phyloP scores from a whole-genome alignment of 345 rosid genomes.

The Eucalyptus tenuipes region DNA sequence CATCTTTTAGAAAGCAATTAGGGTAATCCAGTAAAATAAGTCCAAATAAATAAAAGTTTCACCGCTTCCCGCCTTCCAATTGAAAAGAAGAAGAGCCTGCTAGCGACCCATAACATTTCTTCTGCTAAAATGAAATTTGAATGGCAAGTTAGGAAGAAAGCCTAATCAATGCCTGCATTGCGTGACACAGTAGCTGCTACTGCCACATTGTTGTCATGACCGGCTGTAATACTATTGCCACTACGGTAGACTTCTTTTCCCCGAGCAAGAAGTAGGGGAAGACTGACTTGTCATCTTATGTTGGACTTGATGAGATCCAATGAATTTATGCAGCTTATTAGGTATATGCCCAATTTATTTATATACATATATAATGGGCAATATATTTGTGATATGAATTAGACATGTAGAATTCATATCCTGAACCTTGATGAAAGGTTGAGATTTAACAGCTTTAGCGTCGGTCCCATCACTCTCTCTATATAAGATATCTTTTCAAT shows the following conservation, averaged over 20 bases:
- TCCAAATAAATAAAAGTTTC: not conserved
- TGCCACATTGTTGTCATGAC: not conserved
- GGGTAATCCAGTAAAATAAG: not conserved
- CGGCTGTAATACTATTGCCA: not conserved
- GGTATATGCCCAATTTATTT: too few relatives aligned
- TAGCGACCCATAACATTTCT: too few relatives aligned
- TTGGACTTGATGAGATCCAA: too few relatives aligned
- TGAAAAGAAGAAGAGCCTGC: too few relatives aligned
- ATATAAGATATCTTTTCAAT: fast-evolving
- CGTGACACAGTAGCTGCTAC: not conserved
- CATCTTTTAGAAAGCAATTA: not conserved
- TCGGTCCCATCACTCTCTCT: fast-evolving
- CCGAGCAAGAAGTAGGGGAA: fast-evolving
- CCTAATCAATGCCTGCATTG: not conserved
- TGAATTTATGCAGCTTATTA: too few relatives aligned
- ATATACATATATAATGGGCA: too few relatives aligned
- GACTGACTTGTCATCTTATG: not conserved
- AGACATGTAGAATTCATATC: too few relatives aligned
- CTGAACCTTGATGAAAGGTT: too few relatives aligned
- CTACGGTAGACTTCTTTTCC: too few relatives aligned
- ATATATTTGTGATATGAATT: too few relatives aligned
- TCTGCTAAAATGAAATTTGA: too few relatives aligned
- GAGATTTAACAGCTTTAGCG: fast-evolving
- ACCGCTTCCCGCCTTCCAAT: too few relatives aligned
- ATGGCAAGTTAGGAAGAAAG: not conserved